Conservation (phyloP, 371 early-diverging fungal genomes). For the Apophysomyces elegans region DNA sequence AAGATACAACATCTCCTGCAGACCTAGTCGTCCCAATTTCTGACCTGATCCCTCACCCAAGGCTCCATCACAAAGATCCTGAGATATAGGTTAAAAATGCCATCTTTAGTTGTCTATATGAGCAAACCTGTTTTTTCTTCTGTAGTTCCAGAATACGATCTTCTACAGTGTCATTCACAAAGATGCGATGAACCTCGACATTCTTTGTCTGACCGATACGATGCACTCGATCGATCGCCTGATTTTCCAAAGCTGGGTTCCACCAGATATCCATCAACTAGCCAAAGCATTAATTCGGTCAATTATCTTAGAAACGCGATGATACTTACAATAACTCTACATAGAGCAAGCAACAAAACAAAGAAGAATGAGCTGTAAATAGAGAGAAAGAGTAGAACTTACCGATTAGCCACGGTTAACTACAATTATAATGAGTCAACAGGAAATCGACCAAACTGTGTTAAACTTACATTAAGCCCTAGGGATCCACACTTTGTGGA, state of each 20-base stretch:
- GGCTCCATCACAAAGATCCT: constrained; percentile 44
- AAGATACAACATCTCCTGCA: constrained; percentile 44
- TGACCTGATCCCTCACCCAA: constrained; percentile 43
- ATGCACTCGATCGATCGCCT: constrained; percentile 60
- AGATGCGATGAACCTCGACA: constrained; percentile 26
- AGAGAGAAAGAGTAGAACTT: background rate
- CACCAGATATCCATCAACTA: constrained; percentile 71
- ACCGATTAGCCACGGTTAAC: constrained; percentile 33
- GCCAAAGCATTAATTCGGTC: background rate
- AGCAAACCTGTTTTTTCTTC: constrained; percentile 32
- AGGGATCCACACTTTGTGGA: constrained; percentile 61
- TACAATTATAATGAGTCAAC: constrained; percentile 18
- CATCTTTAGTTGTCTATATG: background rate
- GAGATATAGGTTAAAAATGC: background rate
- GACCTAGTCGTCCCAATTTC: constrained; percentile 35
- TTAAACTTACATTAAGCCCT: constrained; percentile 82
- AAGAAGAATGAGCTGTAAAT: background rate
- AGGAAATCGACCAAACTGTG: constrained; percentile 32
- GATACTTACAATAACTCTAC: constrained; percentile 19
- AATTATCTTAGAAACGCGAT: background rate
- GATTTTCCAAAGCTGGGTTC: constrained; percentile 66
- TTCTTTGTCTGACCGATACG: constrained; percentile 38
- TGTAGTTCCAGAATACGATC: constrained; percentile 53
- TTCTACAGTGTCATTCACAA: constrained; percentile 43
- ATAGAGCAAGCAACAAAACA: background rate